These are phyloP conservation scores for Yamadazyma trypodendri DNA, from an alignment of 1,139 yeast genomes.

Conservation along the genomic window DNA sequence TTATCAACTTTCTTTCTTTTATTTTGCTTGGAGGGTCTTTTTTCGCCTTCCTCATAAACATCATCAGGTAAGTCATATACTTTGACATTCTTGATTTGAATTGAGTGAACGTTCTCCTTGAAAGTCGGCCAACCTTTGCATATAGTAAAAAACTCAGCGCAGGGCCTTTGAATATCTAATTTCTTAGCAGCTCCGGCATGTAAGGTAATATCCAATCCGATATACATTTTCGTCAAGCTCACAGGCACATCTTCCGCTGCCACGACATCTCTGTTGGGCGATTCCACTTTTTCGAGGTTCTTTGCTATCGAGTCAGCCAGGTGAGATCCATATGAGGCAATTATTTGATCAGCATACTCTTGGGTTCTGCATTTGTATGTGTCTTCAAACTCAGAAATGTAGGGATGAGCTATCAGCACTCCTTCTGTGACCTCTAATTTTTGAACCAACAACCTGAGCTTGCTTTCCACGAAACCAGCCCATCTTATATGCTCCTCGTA, in stretches of 20 bases:
- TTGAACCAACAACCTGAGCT: conserved; percentile 73
- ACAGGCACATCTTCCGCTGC: conserved; percentile 11
- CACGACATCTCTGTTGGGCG: conserved; percentile 27
- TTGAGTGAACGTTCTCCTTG: conserved; percentile 57
- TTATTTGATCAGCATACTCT: conserved; percentile 11
- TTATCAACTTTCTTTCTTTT: conserved; percentile 28
- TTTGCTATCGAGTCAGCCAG: conserved; percentile 12
- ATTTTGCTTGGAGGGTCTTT: conserved; percentile 57
- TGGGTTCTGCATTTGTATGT: conserved; percentile 23
- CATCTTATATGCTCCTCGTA: conserved; percentile 78
- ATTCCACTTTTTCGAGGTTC: neutral
- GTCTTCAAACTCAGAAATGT: conserved; percentile 72
- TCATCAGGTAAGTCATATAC: conserved; percentile 79
- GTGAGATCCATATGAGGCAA: conserved; percentile 53
- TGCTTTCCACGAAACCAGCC: conserved; percentile 92
- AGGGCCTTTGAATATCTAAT: conserved; percentile 87
- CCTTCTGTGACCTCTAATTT: conserved; percentile 79
- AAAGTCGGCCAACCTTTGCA: conserved; percentile 74
- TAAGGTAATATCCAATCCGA: conserved; percentile 72
- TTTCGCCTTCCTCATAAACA: conserved; percentile 79
- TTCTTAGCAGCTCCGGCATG: conserved; percentile 33
- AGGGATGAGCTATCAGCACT: conserved; percentile 85
- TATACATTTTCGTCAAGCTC: conserved; percentile 68
- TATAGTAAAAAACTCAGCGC: conserved; percentile 79
- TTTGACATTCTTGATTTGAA: conserved; percentile 75